phyloP scores from a whole-genome alignment of 1,139 yeast species.

The Arxiozyma slooffiae region DNA sequence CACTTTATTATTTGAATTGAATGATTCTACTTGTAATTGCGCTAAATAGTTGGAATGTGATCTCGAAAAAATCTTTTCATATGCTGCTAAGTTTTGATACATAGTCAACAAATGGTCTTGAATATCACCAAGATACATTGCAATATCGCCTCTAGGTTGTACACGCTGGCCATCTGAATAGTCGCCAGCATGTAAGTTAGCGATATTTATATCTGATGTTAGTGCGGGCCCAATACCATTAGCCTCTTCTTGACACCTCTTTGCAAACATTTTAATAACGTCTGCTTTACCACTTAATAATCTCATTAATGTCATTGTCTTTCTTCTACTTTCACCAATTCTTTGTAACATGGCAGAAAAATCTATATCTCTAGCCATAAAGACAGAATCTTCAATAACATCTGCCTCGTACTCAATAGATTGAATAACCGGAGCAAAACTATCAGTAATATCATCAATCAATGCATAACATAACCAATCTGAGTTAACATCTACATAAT shows the following conservation, averaged over 20 bases:
- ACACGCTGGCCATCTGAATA: constrained; percentile 1
- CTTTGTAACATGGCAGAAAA: constrained; percentile 64
- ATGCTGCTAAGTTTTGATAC: constrained; percentile 82
- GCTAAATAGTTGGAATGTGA: constrained; percentile 90
- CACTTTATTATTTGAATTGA: constrained; percentile 71
- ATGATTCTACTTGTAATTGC: constrained; percentile 85
- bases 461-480: constrained; percentile 94
- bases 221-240: constrained; percentile 25
- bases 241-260: constrained; percentile 72
- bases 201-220: constrained; percentile 32
- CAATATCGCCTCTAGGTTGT: constrained; percentile 67
- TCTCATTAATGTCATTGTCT: constrained; percentile 87
- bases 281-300: constrained; percentile 90
- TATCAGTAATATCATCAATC: constrained; percentile 89
- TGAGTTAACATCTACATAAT: constrained; percentile 75
- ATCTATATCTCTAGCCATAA: constrained; percentile 52
- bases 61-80: constrained; percentile 85
- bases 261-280: constrained; percentile 94
- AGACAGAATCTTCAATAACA: constrained; percentile 79
- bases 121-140: constrained; percentile 87
- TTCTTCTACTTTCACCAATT: constrained; percentile 82
- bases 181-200: constrained; percentile 23
- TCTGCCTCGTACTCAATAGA: constrained; percentile 86
- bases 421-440: constrained; percentile 83
- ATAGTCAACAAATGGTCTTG: constrained; percentile 95